A percentile compares a stretch with the other conserved stretches of the same genome.
Evolutionary conservation across 768 basidiomycete species (phyloP).

Genomic region (Zangia roseola): DNA sequence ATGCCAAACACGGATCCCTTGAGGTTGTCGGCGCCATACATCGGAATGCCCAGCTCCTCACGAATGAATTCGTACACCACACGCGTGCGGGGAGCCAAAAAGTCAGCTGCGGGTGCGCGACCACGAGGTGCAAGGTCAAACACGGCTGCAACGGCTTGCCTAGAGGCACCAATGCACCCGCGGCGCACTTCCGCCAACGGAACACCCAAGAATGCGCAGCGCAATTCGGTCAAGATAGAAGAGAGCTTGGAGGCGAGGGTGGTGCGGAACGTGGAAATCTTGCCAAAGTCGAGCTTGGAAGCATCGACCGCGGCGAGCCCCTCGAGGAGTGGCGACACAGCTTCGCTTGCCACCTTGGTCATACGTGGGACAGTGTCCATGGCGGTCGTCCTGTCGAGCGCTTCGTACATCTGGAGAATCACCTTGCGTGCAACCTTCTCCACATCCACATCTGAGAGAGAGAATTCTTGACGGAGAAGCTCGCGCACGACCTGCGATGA

Average conservation of each 20-base stretch:
- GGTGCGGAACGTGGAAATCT: constrained; percentile 24
- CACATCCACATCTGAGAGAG: constrained; percentile 7
- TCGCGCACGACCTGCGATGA: constrained; percentile 22
- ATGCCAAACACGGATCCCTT: constrained; percentile 58
- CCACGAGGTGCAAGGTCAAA: constrained; percentile 50
- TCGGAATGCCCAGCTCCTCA: constrained; percentile 65
- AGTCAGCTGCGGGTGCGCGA: constrained; percentile 61
- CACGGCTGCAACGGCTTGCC: constrained; percentile 19
- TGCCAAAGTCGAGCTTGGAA: constrained; percentile 17
- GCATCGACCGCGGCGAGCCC: constrained; percentile 13
- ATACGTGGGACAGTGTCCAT: constrained; percentile 74
- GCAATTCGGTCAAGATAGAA: constrained; percentile 26
- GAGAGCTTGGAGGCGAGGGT: constrained; percentile 14
- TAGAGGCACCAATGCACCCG: background rate
- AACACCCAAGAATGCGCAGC: constrained; percentile 30
- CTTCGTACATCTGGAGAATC: constrained; percentile 40
- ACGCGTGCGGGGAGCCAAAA: constrained; percentile 53
- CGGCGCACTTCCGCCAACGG: constrained; percentile 20
- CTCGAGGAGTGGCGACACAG: constrained; percentile 62
- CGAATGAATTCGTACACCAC: constrained; percentile 79
- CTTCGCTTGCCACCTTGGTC: constrained; percentile 65
- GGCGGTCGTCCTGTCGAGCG: constrained; percentile 63
- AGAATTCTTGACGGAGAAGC: constrained; percentile 14
- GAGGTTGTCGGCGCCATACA: constrained; percentile 79
- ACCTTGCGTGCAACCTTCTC: constrained; percentile 32